Evolutionary conservation across 768 basidiomycete species (phyloP).

Genomic region (Paxillus involutus): DNA sequence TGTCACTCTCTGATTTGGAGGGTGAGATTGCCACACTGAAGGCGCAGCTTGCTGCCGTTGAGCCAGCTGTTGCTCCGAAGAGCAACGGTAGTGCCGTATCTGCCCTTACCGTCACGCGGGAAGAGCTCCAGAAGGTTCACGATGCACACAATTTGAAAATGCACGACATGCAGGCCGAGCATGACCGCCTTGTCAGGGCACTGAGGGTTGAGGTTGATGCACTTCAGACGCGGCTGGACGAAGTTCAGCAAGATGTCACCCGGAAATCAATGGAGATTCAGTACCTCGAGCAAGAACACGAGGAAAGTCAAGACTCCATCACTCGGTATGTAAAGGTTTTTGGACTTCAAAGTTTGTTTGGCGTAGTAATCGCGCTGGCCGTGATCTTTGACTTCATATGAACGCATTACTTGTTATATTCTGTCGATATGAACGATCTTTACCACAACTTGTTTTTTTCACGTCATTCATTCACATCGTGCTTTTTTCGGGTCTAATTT

Average conservation of each 20-base stretch:
- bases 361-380: slow-evolving; percentile 51
- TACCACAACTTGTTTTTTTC: slow-evolving; percentile 18
- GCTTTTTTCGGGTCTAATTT: slow-evolving; percentile 32
- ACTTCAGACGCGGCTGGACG: slow-evolving; percentile 46
- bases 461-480: slow-evolving; percentile 14
- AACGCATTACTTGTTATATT: slow-evolving; percentile 22
- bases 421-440: slow-evolving; percentile 5
- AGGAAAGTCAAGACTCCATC: slow-evolving; percentile 72
- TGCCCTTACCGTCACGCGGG: slow-evolving; percentile 57
- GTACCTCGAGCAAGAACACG: slow-evolving; percentile 76
- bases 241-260: slow-evolving; percentile 58
- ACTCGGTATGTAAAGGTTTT: slow-evolving; percentile 74
- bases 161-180: slow-evolving; percentile 67
- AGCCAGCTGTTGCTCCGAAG: slow-evolving; percentile 48
- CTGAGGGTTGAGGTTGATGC: slow-evolving; percentile 58
- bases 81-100: slow-evolving; percentile 49
- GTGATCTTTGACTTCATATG: slow-evolving; percentile 54
- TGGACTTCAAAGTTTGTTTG: slow-evolving; percentile 56
- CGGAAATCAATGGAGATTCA: slow-evolving; percentile 81
- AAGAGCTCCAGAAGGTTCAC: slow-evolving; percentile 75
- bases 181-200: slow-evolving; percentile 55
- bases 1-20: slow-evolving; percentile 71
- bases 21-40: slow-evolving; percentile 70
- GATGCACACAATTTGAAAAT: slow-evolving; percentile 85
- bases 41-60: slow-evolving; percentile 51